Evolutionary conservation across 345 rosid genomes (phyloP), one percentile per base, ranked within the genome.

Genomic region (Dimocarpus longan): DNA sequence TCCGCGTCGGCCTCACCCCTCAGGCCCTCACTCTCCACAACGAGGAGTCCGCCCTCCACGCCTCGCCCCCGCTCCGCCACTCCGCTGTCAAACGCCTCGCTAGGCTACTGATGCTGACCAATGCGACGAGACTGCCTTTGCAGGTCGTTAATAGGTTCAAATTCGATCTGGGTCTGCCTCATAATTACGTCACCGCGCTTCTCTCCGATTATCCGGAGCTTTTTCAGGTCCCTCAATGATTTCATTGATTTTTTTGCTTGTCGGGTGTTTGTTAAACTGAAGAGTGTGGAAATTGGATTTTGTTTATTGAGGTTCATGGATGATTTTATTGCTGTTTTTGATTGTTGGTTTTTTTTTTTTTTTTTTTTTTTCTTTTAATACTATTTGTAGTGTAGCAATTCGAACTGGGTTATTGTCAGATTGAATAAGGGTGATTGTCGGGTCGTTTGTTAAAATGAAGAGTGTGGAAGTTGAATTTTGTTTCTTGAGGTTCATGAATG

Each of bases 141-240:
- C 40, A 71, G 65, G 16, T 89, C 18, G 46, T 95, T n/a, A 88
- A 91, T 77, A 81, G 80, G 74, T 89, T 95, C 82, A 83, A 80
- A 68, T 89, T 87, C 56, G 98, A 95, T 83, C 78, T 95, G 44
- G 98, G 97, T 22, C 88, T 95, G 81, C 94, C 98, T 65, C 82
- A 80, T 64, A 78, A 91, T 86, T 93, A 92, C 75, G 32, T 93
- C 2, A 80, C 91, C 65, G 74, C 86, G 13, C 84, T 91, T 7
- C 87, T 95, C 3, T 76, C 85, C 0, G 94, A 93, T 77, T 95
- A 86, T 69, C 98, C 98, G 0, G 97, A 95, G 13, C 86, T 84
- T 77, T 95, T 95, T 83, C 77, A 75, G 78, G 78, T 75, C 43
- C 63, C 59, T 62, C 24, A 62, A 24, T 32, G 26, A 18, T 24